Conservation (phyloP, 768 basidiomycete genomes). For the Mycena epipterygia region DNA sequence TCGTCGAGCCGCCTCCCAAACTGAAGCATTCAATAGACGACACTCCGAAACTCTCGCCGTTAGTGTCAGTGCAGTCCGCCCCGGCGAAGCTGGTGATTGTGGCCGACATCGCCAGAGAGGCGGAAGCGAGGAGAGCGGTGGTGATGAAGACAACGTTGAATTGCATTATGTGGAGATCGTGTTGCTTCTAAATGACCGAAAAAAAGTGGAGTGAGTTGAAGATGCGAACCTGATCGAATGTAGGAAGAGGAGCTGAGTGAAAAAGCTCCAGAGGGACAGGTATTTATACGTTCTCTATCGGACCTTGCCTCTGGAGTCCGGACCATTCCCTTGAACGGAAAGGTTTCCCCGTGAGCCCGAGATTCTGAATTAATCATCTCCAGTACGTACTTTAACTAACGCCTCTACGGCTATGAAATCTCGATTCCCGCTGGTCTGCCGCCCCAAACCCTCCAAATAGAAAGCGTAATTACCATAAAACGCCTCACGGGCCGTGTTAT, state of each 20-base stretch:
- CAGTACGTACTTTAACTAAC: slow-evolving; percentile 3
- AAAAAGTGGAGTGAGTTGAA: slow-evolving; percentile 12
- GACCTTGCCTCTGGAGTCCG: slow-evolving; percentile 8
- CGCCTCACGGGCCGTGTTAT: slow-evolving; percentile 3
- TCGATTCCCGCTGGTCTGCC: neutral
- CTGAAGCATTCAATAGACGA: slow-evolving; percentile 23
- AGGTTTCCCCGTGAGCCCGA: neutral
- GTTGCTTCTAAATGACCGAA: slow-evolving; percentile 33
- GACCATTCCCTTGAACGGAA: neutral
- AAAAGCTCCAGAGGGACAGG: slow-evolving; percentile 4
- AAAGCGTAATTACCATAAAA: slow-evolving; percentile 3
- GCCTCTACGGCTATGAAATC: neutral
- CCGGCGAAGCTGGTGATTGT: slow-evolving; percentile 3
- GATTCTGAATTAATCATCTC: slow-evolving; percentile 2
- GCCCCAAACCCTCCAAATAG: neutral
- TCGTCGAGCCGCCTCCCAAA: slow-evolving; percentile 31
- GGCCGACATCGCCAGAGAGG: slow-evolving; percentile 11
- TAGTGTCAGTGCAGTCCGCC: slow-evolving; percentile 16
- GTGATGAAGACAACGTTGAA: slow-evolving; percentile 30
- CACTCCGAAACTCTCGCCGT: slow-evolving; percentile 1
- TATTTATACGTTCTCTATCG: slow-evolving; percentile 13
- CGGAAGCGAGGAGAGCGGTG: slow-evolving; percentile 14
- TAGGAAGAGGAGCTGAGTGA: slow-evolving; percentile 15
- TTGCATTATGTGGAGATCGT: slow-evolving; percentile 35
- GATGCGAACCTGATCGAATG: slow-evolving; percentile 9